Base-by-base conservation (phyloP, 2,329 filamentous ascomycete species). In the Seiridium unicorne region DNA sequence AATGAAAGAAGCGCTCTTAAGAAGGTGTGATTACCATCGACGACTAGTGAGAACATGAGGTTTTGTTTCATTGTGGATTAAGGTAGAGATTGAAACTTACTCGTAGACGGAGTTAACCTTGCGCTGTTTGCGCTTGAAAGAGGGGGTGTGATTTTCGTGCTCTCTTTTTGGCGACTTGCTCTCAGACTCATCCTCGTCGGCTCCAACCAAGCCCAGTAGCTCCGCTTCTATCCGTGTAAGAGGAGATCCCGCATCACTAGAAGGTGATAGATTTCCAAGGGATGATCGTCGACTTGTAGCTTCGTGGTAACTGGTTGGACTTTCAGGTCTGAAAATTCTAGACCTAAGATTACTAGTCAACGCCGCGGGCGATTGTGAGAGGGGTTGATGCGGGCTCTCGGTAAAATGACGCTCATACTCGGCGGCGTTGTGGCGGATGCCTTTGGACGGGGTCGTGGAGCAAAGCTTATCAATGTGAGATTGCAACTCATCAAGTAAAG, bases 141-240 rank as follows among this genome's bases (percentile, higher is more conserved):
- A 53, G 10, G 18, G 18, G 18, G 48, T 11, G 1, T 48, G 5
- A 18, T 31, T 18, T 2, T 53, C 51, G 3, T 42, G 46, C 5
- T 44, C 34, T 4, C 44, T 53, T 9, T 40, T 63, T 3, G 66
- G 65, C 3, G 66, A 66, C 5, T 65, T 64, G 47, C 32, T 61
- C 46, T 58, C 67, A 10, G 62, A 48, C 18, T 73, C 68, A 32
- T 66, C 69, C 8, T 55, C 65, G 44, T 62, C 63, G 1, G 59
- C 34, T 9, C 57, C 62, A 9, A 35, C 46, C 57, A 72, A 48
- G 13, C 71, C 70, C 44, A 73, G 65, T n/a, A 73, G 58, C 61
- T 70, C 70, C 9, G 66, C 66, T 32, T 72, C 70, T 35, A 65
- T 70, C 10, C 68, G 64, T 34, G 70, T 71, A 26, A 73, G 63